phyloP scores from a whole-genome alignment of 164 flowering plant species.

The Pachysandra terminalis region DNA sequence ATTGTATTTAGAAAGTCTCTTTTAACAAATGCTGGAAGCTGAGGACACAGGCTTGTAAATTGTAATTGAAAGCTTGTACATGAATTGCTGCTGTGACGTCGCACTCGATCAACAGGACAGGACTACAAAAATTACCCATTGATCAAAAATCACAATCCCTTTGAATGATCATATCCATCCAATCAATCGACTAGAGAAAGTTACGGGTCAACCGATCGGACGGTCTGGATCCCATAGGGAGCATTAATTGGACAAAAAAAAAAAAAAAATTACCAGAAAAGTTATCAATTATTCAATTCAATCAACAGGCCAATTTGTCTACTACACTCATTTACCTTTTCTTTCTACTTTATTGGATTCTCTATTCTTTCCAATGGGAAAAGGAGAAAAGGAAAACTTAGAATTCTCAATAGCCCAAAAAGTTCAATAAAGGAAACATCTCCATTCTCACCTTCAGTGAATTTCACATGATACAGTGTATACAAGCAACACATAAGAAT shows the following conservation, averaged over 20 bases:
- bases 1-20: no score
- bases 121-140: no score
- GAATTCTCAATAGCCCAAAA: slow-evolving; percentile 6
- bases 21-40: no score
- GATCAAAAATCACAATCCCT: no score
- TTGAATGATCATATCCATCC: no score
- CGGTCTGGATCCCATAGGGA: not conserved
- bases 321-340: not conserved
- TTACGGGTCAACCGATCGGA: not conserved
- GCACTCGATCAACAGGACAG: no score
- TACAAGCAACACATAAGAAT: no score
- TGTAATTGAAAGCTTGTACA: no score
- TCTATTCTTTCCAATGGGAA: slow-evolving; percentile 5
- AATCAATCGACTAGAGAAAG: no score
- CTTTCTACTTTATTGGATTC: slow-evolving; percentile 21
- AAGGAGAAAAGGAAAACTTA: not conserved
- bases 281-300: not conserved
- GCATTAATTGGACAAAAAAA: not conserved
- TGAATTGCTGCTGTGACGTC: no score
- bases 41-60: no score
- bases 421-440: slow-evolving; percentile 1
- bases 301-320: slow-evolving; percentile 18
- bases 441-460: slow-evolving; percentile 13
- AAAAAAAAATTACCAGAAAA: not conserved
- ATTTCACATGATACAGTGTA: no score